These are phyloP conservation scores for Solanum hybrid DNA, from an alignment of 305 asterid species.

Conservation along the genomic window DNA sequence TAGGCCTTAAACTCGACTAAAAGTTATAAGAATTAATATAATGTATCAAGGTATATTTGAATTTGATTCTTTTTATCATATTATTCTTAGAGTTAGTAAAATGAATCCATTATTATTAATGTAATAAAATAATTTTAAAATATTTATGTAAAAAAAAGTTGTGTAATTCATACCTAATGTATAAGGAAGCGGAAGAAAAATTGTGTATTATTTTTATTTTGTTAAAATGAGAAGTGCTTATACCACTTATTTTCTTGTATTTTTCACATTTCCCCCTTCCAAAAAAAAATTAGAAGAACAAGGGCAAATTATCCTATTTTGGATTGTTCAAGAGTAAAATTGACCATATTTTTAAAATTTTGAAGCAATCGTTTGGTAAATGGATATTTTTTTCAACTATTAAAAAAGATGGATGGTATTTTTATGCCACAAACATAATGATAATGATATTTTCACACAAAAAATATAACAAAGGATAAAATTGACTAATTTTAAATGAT, in stretches of 20 bases:
- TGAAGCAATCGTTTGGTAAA: neutral
- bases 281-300: neutral
- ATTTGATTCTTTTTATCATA: neutral
- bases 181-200: neutral
- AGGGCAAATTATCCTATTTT: neutral
- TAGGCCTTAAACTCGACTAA: no score
- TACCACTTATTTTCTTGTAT: neutral
- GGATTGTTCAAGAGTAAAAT: neutral
- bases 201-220: neutral
- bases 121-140: neutral
- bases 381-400: neutral
- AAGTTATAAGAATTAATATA: neutral
- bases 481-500: neutral
- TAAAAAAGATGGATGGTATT: neutral
- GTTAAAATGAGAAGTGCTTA: neutral
- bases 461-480: neutral
- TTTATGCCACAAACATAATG: neutral
- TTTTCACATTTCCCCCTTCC: neutral
- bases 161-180: neutral
- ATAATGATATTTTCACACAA: neutral
- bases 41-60: neutral
- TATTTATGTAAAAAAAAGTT: neutral
- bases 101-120: neutral
- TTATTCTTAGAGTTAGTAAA: neutral
- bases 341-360: no score